Evolutionary conservation across 345 rosid species (phyloP), one percentile per base, ranked within the genome.

Genomic region (Acer yangbiense): DNA sequence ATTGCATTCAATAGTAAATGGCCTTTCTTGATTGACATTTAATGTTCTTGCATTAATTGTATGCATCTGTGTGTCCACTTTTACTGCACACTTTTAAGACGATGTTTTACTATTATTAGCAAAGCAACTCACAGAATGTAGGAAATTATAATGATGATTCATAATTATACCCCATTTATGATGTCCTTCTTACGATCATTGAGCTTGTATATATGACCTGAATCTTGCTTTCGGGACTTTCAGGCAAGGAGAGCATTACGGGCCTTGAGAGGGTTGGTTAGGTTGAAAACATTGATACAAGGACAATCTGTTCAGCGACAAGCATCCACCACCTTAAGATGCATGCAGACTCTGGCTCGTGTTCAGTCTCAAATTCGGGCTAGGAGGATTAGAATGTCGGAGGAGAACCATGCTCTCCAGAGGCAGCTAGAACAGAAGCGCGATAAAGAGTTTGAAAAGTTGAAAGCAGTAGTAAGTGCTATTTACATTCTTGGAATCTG

Each of bases 231-330:
- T 68, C 72, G 67, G 48, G 63, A 5, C 73, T 85, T 81, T 52
- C 76, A 96, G 99, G 97, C 99, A 61, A 87, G 92, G 82, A 91
- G 97, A 81, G 95, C 95, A 29, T 84, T 92, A 88, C 89, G 94
- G 60, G 98, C 97, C 68, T 86, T 91, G 77, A 88, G 92, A 84
- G 99, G 99, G 10, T 82, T 96, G 79, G 95, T 88, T 65, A 90
- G 98, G 84, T 85, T 96, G 80, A 94, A 88, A 82, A 80, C 92
- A 25, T 81, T 92, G 76, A 84, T 94, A 70, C 89, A 83, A 64
- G 92, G 98, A 41, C 92, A 90, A 62, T 63, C 90, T n/a, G 94
- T 96, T 57, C 91, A 83, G 84, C 88, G 91, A 57, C 99, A 96
- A 88, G 93, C 99, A 4, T 79, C 83, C 25, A 82, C 90, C n/a